Conservation (phyloP, 768 basidiomycete genomes). For the Tulasnella sp. region DNA sequence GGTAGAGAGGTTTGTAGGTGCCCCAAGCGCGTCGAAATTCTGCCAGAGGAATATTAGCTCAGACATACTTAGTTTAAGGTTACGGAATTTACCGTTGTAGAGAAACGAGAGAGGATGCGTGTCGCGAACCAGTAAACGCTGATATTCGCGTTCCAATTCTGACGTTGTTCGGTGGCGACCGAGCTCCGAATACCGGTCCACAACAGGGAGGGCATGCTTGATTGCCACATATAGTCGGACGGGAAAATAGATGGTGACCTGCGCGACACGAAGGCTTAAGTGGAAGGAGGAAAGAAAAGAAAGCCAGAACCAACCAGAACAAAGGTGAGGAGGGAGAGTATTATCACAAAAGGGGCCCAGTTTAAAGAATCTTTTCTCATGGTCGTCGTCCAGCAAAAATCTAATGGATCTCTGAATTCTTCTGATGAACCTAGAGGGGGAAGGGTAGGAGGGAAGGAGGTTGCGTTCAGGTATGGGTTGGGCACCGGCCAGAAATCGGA, state of each 20-base stretch:
- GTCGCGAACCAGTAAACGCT: slow-evolving; percentile 55
- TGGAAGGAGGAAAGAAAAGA: background rate
- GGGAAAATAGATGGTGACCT: slow-evolving; percentile 69
- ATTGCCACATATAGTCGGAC: slow-evolving; percentile 53
- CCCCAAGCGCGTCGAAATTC: slow-evolving; percentile 66
- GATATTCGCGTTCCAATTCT: slow-evolving; percentile 64
- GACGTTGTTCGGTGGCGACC: slow-evolving; percentile 48
- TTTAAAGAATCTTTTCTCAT: slow-evolving; percentile 64
- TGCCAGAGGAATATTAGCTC: slow-evolving; percentile 27
- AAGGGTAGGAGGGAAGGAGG: slow-evolving; percentile 42
- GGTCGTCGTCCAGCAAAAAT: slow-evolving; percentile 75
- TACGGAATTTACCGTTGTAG: slow-evolving; percentile 47
- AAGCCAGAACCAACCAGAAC: slow-evolving; percentile 38
- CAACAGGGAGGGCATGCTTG: slow-evolving; percentile 48
- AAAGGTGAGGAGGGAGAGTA: slow-evolving; percentile 49
- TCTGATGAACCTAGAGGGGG: slow-evolving; percentile 48
- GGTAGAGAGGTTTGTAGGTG: slow-evolving; percentile 53
- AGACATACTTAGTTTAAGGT: background rate
- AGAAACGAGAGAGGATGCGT: slow-evolving; percentile 61
- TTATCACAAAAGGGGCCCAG: slow-evolving; percentile 54
- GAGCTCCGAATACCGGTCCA: slow-evolving; percentile 63
- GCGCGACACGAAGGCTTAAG: background rate
- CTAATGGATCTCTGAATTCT: slow-evolving; percentile 52
- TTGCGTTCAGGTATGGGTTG: slow-evolving; percentile 59
- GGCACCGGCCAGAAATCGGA: slow-evolving; percentile 65